Conservation (phyloP, 768 basidiomycete species). For the Termitomyces sp. region DNA sequence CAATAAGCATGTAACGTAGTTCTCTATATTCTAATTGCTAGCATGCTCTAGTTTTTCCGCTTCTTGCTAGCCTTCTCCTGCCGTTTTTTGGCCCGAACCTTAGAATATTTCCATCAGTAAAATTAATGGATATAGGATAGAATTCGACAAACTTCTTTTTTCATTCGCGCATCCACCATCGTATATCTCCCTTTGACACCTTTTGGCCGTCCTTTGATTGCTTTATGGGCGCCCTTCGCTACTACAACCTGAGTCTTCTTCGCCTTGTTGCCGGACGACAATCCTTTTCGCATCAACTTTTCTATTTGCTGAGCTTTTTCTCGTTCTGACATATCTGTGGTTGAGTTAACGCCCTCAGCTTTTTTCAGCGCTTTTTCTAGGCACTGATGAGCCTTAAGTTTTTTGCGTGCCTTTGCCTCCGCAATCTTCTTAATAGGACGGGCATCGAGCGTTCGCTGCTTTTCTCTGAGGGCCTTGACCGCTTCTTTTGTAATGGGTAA, state of each 20-base stretch:
- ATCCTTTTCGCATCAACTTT: constrained; percentile 83
- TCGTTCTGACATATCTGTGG: constrained; percentile 86
- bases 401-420: constrained; percentile 97
- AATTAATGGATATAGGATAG: not conserved
- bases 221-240: constrained; percentile 86
- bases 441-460: constrained; percentile 91
- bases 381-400: constrained; percentile 79
- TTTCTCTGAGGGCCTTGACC: constrained; percentile 76
- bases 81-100: constrained; percentile 84
- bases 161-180: constrained; percentile 94
- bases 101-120: constrained; percentile 14
- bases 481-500: constrained; percentile 98
- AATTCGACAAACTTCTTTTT: constrained; percentile 68
- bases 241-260: constrained; percentile 86
- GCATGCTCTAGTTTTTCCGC: constrained; percentile 31
- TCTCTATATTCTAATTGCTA: not conserved
- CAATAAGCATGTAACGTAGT: not conserved
- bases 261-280: constrained; percentile 59
- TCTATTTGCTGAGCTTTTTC: constrained; percentile 95
- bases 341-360: constrained; percentile 89
- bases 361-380: constrained; percentile 94
- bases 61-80: constrained; percentile 72
- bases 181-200: constrained; percentile 94
- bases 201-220: constrained; percentile 88
- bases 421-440: constrained; percentile 99